phyloP scores from a whole-genome alignment of 495 filamentous ascomycete species.

The Aspergillus heteromorphus region DNA sequence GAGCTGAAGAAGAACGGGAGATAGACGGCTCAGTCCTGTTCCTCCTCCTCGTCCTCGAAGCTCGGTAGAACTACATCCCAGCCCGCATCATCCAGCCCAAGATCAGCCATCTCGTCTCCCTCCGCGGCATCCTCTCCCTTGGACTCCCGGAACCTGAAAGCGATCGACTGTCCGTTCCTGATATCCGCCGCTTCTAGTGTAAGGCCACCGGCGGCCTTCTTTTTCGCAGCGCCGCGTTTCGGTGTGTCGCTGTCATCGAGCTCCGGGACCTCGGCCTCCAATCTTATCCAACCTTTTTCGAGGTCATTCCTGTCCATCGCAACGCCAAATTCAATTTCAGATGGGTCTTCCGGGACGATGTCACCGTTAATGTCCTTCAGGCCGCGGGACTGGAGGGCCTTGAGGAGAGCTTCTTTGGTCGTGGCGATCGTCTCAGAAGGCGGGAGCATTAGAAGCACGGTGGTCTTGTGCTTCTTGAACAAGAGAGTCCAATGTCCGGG shows the following conservation, averaged over 20 bases:
- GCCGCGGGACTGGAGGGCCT: constrained; percentile 39
- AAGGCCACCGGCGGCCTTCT: constrained; percentile 32
- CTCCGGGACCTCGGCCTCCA: constrained; percentile 36
- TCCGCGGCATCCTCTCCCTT: constrained; percentile 12
- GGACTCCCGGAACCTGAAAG: constrained; percentile 57
- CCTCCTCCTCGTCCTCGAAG: constrained; percentile 51
- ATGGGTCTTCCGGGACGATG: constrained; percentile 40
- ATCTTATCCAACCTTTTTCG: constrained; percentile 50
- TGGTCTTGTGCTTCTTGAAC: constrained; percentile 75
- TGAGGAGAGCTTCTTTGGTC: constrained; percentile 60
- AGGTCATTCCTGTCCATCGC: constrained; percentile 51
- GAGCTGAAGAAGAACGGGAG: background rate
- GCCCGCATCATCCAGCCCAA: constrained; percentile 46
- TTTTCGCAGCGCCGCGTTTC: constrained; percentile 36
- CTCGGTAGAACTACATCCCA: constrained; percentile 63
- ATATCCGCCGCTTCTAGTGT: constrained; percentile 47
- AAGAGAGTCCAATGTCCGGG: constrained; percentile 57
- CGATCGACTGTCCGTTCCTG: constrained; percentile 55
- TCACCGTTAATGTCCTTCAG: constrained; percentile 42
- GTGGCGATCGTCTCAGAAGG: constrained; percentile 53
- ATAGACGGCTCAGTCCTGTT: constrained; percentile 1
- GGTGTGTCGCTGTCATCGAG: constrained; percentile 33
- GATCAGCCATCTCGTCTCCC: constrained; percentile 23
- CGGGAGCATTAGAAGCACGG: constrained; percentile 66
- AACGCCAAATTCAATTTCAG: constrained; percentile 49